Evolutionary conservation across 495 filamentous ascomycete genomes (phyloP), one percentile per base, ranked within the genome.

Genomic region (Neurospora sp.): DNA sequence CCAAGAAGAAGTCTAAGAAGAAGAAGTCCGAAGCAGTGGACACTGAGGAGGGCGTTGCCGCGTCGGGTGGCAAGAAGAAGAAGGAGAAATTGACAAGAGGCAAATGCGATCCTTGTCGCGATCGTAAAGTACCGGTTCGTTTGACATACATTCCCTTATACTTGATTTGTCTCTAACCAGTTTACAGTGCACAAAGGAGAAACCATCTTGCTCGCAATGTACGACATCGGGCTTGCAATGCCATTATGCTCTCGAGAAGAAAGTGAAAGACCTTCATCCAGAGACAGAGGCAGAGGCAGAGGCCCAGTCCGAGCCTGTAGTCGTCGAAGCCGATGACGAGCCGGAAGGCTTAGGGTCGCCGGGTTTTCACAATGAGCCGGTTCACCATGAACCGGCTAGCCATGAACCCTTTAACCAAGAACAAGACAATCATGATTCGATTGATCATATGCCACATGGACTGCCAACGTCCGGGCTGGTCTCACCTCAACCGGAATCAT

Each of bases 181-280:
- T n/a, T 2, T 69, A 6, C 39, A 86, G 82, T 86, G 84, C 72
- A 80, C 82, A 27, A 84, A 83, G 62, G 77, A 75, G 18, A 80
- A 80, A 70, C 84, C 84, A 23, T 76, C 71, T 14, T 86, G 84
- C 75, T 77, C 79, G 16, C 72, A 78, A 35, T 86, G 84, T 70
- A 18, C 77, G 66, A 73, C 75, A 1, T 70, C 76, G 3, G 78
- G 76, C 1, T 69, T 75, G 7, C 70, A 74, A 20, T 86, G 84
- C 66, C 37, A 80, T 46, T 86, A 86, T 71, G 70, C 80, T 9
- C 73, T 76, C 8, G 73, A 79, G 20, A 83, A 78, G 62, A 44
- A 70, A 41, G 44, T n/a, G 9, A 54, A 71, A 39, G 37, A 73
- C 8, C 72, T 38, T 14, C 27, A 27, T 27, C 1, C 48, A 59